phyloP scores from a whole-genome alignment of 768 basidiomycete genomes.

The Psilocybe cyanescens region DNA sequence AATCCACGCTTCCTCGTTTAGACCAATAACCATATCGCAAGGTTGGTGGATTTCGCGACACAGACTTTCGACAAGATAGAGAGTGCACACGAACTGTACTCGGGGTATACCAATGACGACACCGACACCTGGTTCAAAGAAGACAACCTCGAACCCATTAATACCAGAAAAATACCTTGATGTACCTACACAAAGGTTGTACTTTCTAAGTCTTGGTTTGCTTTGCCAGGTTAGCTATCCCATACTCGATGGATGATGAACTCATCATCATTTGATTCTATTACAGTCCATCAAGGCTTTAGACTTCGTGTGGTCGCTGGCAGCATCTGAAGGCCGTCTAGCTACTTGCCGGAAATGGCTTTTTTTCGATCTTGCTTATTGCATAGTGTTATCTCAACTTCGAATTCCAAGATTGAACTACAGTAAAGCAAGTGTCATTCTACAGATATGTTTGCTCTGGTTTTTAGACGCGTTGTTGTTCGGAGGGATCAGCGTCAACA shows the following conservation, averaged over 20 bases:
- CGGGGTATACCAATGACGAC: slow-evolving; percentile 15
- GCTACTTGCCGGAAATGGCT: slow-evolving; percentile 70
- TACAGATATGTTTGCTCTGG: slow-evolving; percentile 66
- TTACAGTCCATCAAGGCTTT: slow-evolving; percentile 75
- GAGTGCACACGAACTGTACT: background rate
- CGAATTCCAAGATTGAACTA: slow-evolving; percentile 79
- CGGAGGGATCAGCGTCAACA: slow-evolving; percentile 68
- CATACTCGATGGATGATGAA: background rate
- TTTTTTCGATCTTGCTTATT: slow-evolving; percentile 67
- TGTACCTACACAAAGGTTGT: slow-evolving; percentile 79
- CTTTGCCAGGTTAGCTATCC: slow-evolving; percentile 67
- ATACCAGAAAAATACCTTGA: slow-evolving; percentile 79
- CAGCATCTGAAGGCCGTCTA: slow-evolving; percentile 45
- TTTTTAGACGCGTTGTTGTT: slow-evolving; percentile 73
- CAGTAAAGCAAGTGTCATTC: slow-evolving; percentile 59
- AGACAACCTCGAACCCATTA: slow-evolving; percentile 41
- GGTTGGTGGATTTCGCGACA: background rate
- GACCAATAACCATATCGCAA: background rate
- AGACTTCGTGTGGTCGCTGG: slow-evolving; percentile 65
- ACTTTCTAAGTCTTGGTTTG: slow-evolving; percentile 74
- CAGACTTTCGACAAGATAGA: background rate
- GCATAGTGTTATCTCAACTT: slow-evolving; percentile 57
- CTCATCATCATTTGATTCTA: background rate
- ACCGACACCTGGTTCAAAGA: slow-evolving; percentile 9
- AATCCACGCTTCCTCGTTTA: background rate